These are phyloP conservation scores for Tolypocladium tropicale DNA, from an alignment of 2,329 filamentous ascomycete species.

Conservation along the genomic window DNA sequence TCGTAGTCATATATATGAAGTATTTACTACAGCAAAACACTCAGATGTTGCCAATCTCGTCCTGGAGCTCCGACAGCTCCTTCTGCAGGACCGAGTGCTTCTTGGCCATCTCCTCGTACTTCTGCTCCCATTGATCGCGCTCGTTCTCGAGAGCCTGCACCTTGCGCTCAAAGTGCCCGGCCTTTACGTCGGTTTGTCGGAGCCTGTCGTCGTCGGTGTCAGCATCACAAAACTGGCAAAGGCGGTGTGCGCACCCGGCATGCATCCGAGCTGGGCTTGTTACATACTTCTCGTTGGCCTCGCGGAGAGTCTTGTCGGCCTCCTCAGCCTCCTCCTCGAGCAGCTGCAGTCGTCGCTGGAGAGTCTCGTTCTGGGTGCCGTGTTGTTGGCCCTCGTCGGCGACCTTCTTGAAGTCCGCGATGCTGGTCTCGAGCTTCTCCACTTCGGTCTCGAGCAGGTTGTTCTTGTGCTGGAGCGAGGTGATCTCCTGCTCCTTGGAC, in stretches of 20 bases:
- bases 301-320: slow-evolving; percentile 89
- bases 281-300: slow-evolving; percentile 96
- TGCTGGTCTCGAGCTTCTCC: slow-evolving; percentile 76
- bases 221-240: slow-evolving; percentile 1
- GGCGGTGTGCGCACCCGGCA: background rate
- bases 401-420: slow-evolving; percentile 81
- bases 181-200: slow-evolving; percentile 98
- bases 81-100: slow-evolving; percentile 78
- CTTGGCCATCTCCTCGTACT: slow-evolving; percentile 96
- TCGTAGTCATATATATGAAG: slow-evolving; percentile 2
- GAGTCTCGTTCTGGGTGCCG: slow-evolving; percentile 81
- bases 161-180: slow-evolving; percentile 98
- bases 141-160: slow-evolving; percentile 90
- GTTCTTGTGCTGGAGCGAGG: slow-evolving; percentile 92
- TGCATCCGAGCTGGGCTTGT: background rate
- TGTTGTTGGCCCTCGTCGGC: slow-evolving; percentile 75
- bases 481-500: slow-evolving; percentile 96
- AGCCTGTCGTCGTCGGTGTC: slow-evolving; percentile 49
- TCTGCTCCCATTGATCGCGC: slow-evolving; percentile 89
- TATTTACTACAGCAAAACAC: slow-evolving; percentile 12
- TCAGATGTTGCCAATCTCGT: slow-evolving; percentile 90
- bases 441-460: slow-evolving; percentile 79
- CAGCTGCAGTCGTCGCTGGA: slow-evolving; percentile 86
- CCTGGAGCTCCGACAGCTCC: slow-evolving; percentile 83
- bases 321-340: slow-evolving; percentile 97